Conservation (phyloP, 306 rosid genomes). For the Medicago ruthenica region DNA sequence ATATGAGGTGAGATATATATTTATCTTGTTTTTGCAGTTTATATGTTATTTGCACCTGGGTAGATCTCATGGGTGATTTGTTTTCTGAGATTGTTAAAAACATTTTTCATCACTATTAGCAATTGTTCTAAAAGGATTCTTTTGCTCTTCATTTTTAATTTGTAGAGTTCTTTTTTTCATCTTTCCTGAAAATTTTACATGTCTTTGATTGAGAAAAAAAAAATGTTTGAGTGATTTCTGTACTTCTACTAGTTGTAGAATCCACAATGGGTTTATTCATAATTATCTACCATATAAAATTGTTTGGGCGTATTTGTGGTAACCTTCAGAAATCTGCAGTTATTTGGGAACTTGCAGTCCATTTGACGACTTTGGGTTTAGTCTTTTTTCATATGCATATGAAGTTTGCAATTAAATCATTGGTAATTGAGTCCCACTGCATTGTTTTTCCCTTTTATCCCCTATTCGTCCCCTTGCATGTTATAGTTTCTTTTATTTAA, state of each 20-base stretch:
- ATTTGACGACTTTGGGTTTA: neutral
- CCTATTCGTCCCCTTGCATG: neutral
- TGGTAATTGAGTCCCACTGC: neutral
- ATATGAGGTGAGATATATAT: constrained; percentile 65
- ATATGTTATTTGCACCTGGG: constrained; percentile 5
- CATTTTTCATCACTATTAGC: constrained; percentile 10
- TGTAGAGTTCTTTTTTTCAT: neutral
- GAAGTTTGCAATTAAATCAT: neutral
- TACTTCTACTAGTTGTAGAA: neutral
- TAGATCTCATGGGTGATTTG: neutral
- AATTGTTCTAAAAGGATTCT: constrained; percentile 7
- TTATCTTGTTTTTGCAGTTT: constrained; percentile 23
- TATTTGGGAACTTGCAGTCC: neutral
- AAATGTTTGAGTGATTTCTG: neutral
- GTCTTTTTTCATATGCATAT: constrained; percentile 5
- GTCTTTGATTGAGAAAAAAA: neutral
- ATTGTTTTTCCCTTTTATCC: neutral
- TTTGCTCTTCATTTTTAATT: constrained; percentile 30
- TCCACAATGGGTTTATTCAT: neutral
- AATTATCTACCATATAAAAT: neutral
- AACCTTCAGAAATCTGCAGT: neutral
- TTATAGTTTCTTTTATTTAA: neutral
- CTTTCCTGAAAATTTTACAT: neutral
- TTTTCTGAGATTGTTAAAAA: constrained; percentile 17
- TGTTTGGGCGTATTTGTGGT: neutral